A percentile compares a stretch with the other conserved stretches of the same genome.
Evolutionary conservation across 441 rosid genomes (phyloP).

Genomic region (Populus hybrid): DNA sequence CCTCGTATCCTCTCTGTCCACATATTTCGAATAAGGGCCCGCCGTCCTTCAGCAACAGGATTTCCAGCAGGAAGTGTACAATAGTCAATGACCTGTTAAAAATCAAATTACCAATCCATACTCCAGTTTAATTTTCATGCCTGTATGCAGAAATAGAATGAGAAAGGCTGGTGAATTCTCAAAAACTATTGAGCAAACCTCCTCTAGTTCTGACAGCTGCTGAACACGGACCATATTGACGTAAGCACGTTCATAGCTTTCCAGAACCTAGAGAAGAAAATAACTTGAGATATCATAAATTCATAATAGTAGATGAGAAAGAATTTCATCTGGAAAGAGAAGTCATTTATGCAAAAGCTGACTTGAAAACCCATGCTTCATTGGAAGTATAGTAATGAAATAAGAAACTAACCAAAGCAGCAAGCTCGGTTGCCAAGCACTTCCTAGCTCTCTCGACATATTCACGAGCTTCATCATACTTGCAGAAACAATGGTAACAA

Average conservation of each 20-base stretch:
- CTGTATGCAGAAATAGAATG: slow-evolving; percentile 11
- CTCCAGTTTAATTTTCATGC: not conserved
- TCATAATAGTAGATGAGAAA: slow-evolving; percentile 15
- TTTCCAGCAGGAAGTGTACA: slow-evolving; percentile 84
- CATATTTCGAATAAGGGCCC: slow-evolving; percentile 94
- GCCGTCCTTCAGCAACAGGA: slow-evolving; percentile 83
- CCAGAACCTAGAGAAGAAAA: slow-evolving; percentile 67
- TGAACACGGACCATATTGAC: slow-evolving; percentile 98
- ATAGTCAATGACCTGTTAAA: slow-evolving; percentile 87
- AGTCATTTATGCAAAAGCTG: not conserved
- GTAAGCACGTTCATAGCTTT: slow-evolving; percentile 99
- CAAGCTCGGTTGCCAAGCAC: slow-evolving; percentile 99
- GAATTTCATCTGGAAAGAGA: not conserved
- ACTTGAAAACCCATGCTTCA: not conserved
- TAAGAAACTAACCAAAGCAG: slow-evolving; percentile 83
- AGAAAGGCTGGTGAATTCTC: slow-evolving; percentile 2
- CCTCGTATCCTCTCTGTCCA: slow-evolving; percentile 99
- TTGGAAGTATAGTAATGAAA: not conserved
- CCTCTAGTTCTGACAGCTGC: slow-evolving; percentile 96
- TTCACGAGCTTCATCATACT: slow-evolving; percentile 97
- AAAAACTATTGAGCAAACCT: slow-evolving; percentile 49
- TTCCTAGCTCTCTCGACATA: slow-evolving; percentile 98
- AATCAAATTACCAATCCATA: not conserved
- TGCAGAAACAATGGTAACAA: slow-evolving; percentile 13
- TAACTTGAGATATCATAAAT: not conserved